Conservation (phyloP, 2,329 filamentous ascomycete genomes). For the Colletotrichum acutatum region DNA sequence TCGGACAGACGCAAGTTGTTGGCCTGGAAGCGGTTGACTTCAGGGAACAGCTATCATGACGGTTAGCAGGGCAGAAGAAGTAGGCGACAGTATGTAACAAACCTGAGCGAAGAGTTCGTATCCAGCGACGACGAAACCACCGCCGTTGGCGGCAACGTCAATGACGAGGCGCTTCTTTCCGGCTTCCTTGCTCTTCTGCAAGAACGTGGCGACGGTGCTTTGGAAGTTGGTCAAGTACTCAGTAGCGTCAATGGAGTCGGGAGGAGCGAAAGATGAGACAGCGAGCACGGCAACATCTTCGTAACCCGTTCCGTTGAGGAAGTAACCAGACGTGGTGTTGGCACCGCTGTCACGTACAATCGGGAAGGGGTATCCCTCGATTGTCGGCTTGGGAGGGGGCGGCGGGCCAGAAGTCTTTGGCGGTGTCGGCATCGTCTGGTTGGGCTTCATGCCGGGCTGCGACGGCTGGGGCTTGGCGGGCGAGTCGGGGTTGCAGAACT, state of each 20-base stretch:
- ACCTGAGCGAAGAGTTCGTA: slow-evolving; percentile 69
- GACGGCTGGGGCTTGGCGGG: not conserved
- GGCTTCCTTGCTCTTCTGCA: slow-evolving; percentile 48
- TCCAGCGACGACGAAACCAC: slow-evolving; percentile 68
- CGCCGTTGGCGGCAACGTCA: slow-evolving; percentile 68
- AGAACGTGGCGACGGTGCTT: slow-evolving; percentile 42
- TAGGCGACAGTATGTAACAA: slow-evolving; percentile 48
- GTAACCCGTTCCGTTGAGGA: slow-evolving; percentile 47
- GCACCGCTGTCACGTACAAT: slow-evolving; percentile 43
- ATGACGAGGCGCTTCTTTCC: slow-evolving; percentile 71
- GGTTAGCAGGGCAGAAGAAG: not conserved
- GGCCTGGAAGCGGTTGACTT: slow-evolving; percentile 58
- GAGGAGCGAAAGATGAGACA: slow-evolving; percentile 41
- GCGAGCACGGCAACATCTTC: slow-evolving; percentile 48
- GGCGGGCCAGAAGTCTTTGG: slow-evolving; percentile 14
- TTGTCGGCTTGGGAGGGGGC: slow-evolving; percentile 25
- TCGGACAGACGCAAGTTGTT: slow-evolving; percentile 63
- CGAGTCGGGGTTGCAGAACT: slow-evolving; percentile 45
- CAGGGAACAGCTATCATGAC: slow-evolving; percentile 57
- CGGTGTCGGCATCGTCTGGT: slow-evolving; percentile 13
- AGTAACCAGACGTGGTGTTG: slow-evolving; percentile 47
- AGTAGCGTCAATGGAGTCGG: slow-evolving; percentile 28
- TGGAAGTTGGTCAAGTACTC: slow-evolving; percentile 45
- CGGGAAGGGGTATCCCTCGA: slow-evolving; percentile 44
- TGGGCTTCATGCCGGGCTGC: not conserved